phyloP scores from a whole-genome alignment of 441 rosid genomes.

The Sinapis alba region DNA sequence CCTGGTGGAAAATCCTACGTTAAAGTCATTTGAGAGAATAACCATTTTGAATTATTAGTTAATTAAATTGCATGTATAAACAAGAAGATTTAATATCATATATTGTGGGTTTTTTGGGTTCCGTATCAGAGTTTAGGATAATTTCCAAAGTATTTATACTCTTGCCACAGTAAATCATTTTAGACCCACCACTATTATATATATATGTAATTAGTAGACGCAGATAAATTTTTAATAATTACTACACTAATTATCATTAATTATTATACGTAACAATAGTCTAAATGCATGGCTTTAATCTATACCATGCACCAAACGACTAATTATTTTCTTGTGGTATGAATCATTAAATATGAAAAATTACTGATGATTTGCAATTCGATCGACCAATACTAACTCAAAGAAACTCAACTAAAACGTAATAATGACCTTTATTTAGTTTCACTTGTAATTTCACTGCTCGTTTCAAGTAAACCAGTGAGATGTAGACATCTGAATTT shows the following conservation, averaged over 20 bases:
- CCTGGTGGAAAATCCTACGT: too few species aligned
- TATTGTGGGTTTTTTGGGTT: too few species aligned
- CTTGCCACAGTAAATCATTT: neutral
- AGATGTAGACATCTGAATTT: neutral
- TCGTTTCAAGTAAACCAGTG: neutral
- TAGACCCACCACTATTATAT: neutral
- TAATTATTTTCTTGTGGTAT: constrained; percentile 28
- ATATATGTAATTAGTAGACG: neutral
- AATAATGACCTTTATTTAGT: constrained; percentile 14
- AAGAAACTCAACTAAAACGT: constrained; percentile 26
- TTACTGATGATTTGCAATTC: constrained; percentile 30
- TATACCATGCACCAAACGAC: constrained; percentile 40
- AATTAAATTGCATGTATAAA: neutral
- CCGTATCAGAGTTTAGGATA: too few species aligned
- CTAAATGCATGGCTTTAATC: constrained; percentile 45
- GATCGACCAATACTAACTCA: constrained; percentile 38
- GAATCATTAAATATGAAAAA: constrained; percentile 18
- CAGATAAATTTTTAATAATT: constrained; percentile 19
- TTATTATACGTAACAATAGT: neutral
- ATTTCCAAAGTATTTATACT: neutral
- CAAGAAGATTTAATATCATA: too few species aligned
- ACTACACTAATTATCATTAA: neutral
- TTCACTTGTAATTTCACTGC: constrained; percentile 7
- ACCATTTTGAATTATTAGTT: too few species aligned
- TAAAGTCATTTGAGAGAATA: too few species aligned